phyloP scores from a whole-genome alignment of 2,329 filamentous ascomycete genomes.

The Verticillium longisporum region DNA sequence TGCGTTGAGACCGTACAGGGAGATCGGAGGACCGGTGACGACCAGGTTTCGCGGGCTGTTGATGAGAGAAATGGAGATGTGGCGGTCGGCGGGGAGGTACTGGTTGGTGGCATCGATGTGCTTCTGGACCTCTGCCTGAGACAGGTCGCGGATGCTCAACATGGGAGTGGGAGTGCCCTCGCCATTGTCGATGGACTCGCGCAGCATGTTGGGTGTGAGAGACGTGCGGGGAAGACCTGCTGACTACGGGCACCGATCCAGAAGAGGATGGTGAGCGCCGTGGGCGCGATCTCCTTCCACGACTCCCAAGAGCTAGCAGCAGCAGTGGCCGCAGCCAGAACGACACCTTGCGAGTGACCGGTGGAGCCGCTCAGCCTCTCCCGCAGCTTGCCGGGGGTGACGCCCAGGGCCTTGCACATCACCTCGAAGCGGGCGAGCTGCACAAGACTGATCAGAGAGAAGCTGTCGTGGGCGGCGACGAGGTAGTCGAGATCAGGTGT shows the following conservation, averaged over 20 bases:
- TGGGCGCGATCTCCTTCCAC: constrained; percentile 71
- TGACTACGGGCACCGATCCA: constrained; percentile 98
- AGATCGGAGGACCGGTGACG: constrained; percentile 91
- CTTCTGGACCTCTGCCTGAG: constrained; percentile 82
- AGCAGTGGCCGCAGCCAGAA: constrained; percentile 86
- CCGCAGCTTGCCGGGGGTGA: constrained; percentile 81
- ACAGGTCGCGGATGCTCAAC: constrained; percentile 93
- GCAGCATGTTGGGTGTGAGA: constrained; percentile 80
- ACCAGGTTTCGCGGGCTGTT: constrained; percentile 98
- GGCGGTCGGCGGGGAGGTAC: constrained; percentile 84
- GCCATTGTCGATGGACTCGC: constrained; percentile 88
- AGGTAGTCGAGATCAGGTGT: constrained; percentile 94
- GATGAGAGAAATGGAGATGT: constrained; percentile 90
- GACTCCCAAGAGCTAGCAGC: constrained; percentile 91
- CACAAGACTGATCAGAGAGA: constrained; percentile 91
- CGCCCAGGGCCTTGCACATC: constrained; percentile 84
- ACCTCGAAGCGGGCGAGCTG: constrained; percentile 95
- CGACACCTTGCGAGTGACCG: constrained; percentile 93
- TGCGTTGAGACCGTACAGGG: constrained; percentile 90
- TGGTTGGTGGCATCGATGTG: constrained; percentile 97
- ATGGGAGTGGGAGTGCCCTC: constrained; percentile 96
- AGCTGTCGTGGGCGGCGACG: constrained; percentile 89
- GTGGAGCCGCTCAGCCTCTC: constrained; percentile 82
- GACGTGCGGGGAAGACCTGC: constrained; percentile 95
- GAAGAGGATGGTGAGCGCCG: constrained; percentile 88